Percentiles rank a stretch among this genome's conserved stretches.
Evolutionary conservation across 352 stramenopile species (phyloP).

Genomic region (Phytophthora fragariaefolia): DNA sequence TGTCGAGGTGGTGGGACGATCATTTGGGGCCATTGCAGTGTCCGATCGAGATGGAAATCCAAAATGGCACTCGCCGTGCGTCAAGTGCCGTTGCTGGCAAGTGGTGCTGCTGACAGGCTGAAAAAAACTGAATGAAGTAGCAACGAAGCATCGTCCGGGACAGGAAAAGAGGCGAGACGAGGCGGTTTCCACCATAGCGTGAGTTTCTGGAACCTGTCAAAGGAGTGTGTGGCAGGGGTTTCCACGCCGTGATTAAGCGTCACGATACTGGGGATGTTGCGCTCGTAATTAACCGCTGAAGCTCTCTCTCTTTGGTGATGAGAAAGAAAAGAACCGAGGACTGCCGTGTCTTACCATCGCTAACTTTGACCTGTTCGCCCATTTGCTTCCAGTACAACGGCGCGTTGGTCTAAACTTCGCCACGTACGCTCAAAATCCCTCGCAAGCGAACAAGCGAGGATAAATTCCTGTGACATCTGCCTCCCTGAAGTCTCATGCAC

Average conservation of each 20-base stretch:
- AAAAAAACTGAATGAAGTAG: conserved; percentile 37
- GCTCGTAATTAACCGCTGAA: conserved; percentile 6
- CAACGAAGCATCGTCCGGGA: not conserved
- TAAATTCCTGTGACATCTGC: conserved; percentile 28
- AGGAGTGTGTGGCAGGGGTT: conserved; percentile 20
- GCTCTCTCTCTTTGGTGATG: not conserved
- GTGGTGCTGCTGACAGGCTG: conserved; percentile 10
- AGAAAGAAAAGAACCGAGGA: conserved; percentile 7
- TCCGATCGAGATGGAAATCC: conserved; percentile 14
- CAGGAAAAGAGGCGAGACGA: conserved; percentile 11
- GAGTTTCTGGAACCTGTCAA: conserved; percentile 31
- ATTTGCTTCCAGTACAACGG: conserved; percentile 1
- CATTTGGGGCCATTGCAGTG: conserved; percentile 28
- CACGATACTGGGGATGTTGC: conserved; percentile 17
- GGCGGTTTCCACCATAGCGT: conserved; percentile 27
- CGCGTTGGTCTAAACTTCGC: not conserved
- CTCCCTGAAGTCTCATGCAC: conserved; percentile 24
- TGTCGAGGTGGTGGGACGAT: not conserved
- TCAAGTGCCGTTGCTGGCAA: not conserved
- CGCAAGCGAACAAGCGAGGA: not conserved
- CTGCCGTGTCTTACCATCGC: conserved; percentile 19
- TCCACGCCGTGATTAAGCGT: conserved; percentile 26
- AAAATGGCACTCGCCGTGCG: conserved; percentile 4
- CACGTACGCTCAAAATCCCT: not conserved
- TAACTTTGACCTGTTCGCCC: conserved; percentile 5